Percentiles rank a stretch among this genome's conserved stretches.
These are phyloP conservation scores for Polygonum maritimum DNA, from an alignment of 148 eudicot genomes.

Conservation along the genomic window DNA sequence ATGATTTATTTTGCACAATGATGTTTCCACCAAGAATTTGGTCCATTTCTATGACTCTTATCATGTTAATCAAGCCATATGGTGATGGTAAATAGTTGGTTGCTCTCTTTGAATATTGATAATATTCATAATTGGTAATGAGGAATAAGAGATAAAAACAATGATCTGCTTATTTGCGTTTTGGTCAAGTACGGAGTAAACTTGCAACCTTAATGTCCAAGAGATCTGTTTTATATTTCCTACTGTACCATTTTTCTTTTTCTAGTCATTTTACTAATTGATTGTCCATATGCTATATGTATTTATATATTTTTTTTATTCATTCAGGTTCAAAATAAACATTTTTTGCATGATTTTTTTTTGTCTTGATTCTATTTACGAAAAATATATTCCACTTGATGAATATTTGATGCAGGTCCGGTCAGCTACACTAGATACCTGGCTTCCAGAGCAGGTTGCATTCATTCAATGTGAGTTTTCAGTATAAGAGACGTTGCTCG, in stretches of 20 bases:
- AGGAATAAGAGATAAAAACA: not conserved
- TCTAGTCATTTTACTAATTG: not conserved
- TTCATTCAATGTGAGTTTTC: conserved; percentile 48
- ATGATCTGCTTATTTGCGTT: not conserved
- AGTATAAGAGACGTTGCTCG: not conserved
- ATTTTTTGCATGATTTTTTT: not conserved
- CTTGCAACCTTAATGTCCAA: not conserved
- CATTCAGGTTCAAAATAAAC: not conserved
- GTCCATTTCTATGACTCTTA: not conserved
- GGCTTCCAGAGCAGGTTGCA: conserved; percentile 65
- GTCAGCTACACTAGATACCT: conserved; percentile 64
- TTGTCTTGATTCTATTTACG: not conserved
- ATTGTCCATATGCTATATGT: too few relatives aligned
- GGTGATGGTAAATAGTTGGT: not conserved
- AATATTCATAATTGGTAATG: not conserved
- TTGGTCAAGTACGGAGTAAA: not conserved
- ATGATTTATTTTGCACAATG: not conserved
- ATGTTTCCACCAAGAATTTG: not conserved
- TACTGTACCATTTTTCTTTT: not conserved
- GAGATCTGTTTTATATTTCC: not conserved
- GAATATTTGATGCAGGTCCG: conserved; percentile 36
- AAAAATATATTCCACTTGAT: not conserved
- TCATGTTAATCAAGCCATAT: not conserved
- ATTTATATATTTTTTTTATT: not conserved
- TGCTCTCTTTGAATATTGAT: not conserved